phyloP scores from a whole-genome alignment of 2,329 filamentous ascomycete species.

The Aspergillus hiratsukae region DNA sequence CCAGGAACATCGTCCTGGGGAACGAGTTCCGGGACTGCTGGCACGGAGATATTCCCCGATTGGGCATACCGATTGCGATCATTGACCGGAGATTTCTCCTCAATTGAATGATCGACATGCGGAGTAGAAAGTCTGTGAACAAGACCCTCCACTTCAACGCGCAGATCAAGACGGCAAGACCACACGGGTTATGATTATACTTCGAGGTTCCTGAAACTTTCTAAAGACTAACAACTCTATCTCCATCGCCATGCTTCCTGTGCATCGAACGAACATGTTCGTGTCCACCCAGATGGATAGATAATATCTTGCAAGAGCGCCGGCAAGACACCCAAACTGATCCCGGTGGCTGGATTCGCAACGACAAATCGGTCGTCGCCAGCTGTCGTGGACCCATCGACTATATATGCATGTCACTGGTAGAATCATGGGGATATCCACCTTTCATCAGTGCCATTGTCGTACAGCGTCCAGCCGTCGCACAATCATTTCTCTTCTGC shows the following conservation, averaged over 20 bases:
- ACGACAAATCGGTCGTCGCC: slow-evolving; percentile 11
- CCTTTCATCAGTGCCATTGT: neutral
- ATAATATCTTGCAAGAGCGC: neutral
- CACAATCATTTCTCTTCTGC: neutral
- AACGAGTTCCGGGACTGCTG: neutral
- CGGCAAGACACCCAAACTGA: neutral
- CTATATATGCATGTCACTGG: neutral
- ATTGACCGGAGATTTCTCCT: neutral
- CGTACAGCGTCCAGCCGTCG: neutral
- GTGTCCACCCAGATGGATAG: neutral
- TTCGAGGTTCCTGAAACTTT: neutral
- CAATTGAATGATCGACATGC: neutral
- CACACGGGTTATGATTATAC: neutral
- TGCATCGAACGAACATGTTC: neutral
- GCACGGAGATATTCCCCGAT: slow-evolving; percentile 13
- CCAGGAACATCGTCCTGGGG: neutral
- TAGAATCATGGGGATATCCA: neutral
- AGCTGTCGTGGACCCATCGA: slow-evolving; percentile 12
- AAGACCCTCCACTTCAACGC: neutral
- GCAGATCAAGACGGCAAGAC: neutral
- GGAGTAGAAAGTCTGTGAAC: neutral
- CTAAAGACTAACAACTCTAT: neutral
- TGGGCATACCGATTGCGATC: neutral
- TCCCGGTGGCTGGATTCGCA: neutral
- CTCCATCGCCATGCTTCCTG: neutral